These are phyloP conservation scores for Warburgia ugandensis DNA, from an alignment of 164 flowering plant species.

Conservation along the genomic window DNA sequence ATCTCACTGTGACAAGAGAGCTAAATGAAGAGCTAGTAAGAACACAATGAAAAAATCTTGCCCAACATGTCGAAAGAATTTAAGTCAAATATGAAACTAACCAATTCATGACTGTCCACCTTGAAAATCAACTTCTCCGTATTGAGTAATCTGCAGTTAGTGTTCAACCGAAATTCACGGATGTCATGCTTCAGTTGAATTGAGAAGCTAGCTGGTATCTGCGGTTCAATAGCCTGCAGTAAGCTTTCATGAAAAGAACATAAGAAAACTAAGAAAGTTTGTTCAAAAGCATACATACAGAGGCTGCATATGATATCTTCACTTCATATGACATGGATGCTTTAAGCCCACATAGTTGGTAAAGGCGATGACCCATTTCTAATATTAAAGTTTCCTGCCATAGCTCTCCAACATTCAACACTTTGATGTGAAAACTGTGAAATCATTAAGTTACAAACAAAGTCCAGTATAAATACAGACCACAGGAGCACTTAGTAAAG, in stretches of 20 bases:
- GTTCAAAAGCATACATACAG: constrained; percentile 53
- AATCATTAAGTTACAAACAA: not conserved
- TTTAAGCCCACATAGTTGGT: constrained; percentile 61
- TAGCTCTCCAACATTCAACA: constrained; percentile 69
- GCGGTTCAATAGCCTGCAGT: constrained; percentile 6
- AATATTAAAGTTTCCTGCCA: constrained; percentile 55
- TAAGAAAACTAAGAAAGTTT: not conserved
- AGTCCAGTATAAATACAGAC: too few relatives aligned
- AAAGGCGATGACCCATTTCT: constrained; percentile 56
- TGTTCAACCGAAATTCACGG: constrained; percentile 20
- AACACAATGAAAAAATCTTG: not conserved
- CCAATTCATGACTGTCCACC: constrained; percentile 28
- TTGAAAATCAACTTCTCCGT: constrained; percentile 84
- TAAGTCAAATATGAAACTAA: constrained; percentile 23
- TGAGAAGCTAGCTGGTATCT: constrained; percentile 86
- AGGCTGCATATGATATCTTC: constrained; percentile 99
- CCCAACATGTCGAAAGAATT: not conserved
- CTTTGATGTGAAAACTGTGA: constrained; percentile 30
- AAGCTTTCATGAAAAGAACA: constrained; percentile 7
- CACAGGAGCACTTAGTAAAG: too few relatives aligned
- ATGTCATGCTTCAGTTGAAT: constrained; percentile 41
- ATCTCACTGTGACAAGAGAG: constrained; percentile 29
- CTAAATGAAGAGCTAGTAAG: constrained; percentile 10
- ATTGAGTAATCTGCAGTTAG: constrained; percentile 63
- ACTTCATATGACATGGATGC: constrained; percentile 80